A percentile compares a stretch with the other conserved stretches of the same genome.
phyloP scores from a whole-genome alignment of 2,329 filamentous ascomycete genomes.

The Nothomitra cinnamomea region DNA sequence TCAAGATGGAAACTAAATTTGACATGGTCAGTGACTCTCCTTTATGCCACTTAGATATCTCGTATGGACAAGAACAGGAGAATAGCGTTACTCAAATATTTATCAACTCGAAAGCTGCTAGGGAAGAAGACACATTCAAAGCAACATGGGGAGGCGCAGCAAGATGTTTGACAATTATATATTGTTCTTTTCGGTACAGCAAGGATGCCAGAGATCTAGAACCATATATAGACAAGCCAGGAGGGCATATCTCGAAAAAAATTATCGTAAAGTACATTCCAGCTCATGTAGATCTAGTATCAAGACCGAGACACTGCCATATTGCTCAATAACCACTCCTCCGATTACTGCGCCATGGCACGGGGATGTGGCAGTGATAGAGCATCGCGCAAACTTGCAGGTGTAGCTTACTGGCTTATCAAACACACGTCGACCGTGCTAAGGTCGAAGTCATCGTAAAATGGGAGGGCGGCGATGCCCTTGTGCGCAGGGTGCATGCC shows the following conservation, averaged over 20 bases:
- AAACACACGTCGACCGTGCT: conserved; percentile 93
- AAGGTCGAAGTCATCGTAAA: conserved; percentile 96
- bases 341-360: not conserved
- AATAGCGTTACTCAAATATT: not conserved
- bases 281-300: too few species aligned
- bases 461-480: conserved; percentile 79
- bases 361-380: not conserved
- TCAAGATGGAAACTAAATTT: conserved; percentile 71
- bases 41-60: not conserved
- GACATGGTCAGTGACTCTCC: conserved; percentile 1
- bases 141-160: not conserved
- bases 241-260: not conserved
- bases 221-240: not conserved
- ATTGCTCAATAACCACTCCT: not conserved
- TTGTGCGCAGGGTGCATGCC: conserved; percentile 95
- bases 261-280: not conserved
- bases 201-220: not conserved
- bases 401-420: conserved; percentile 81
- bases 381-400: not conserved
- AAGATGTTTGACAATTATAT: not conserved
- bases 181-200: conserved; percentile 3
- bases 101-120: not conserved
- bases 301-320: too few species aligned
- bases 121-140: not conserved
- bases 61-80: not conserved